phyloP scores from a whole-genome alignment of 2,329 filamentous ascomycete genomes.

The Mycosphaerella sp. region DNA sequence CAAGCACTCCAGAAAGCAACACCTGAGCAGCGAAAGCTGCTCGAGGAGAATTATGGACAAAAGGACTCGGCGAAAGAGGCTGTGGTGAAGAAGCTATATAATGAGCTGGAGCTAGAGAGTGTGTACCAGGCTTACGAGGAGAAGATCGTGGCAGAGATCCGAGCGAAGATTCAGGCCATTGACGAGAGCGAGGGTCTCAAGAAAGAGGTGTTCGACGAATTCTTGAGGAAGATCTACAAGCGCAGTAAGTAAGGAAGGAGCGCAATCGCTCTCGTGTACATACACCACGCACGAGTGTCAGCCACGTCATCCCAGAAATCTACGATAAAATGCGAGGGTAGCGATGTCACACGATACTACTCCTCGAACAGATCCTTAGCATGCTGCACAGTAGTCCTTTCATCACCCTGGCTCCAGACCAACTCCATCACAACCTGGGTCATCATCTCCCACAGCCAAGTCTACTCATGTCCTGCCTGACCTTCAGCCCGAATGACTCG shows the following conservation, averaged over 20 bases:
- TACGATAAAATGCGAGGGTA: too few relatives aligned
- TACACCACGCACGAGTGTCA: too few relatives aligned
- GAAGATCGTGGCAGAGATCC: constrained; percentile 71
- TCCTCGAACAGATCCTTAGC: too few relatives aligned
- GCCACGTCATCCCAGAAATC: too few relatives aligned
- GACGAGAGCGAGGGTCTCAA: constrained; percentile 86
- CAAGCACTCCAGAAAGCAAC: constrained; percentile 75
- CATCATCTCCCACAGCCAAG: too few relatives aligned
- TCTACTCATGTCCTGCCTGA: too few relatives aligned
- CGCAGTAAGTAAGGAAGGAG: constrained; percentile 66
- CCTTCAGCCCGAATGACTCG: too few relatives aligned
- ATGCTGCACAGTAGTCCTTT: too few relatives aligned
- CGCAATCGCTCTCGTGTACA: too few relatives aligned
- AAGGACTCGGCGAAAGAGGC: constrained; percentile 81
- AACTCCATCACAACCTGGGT: too few relatives aligned
- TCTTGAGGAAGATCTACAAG: constrained; percentile 97
- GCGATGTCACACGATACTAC: too few relatives aligned
- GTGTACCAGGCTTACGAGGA: constrained; percentile 88
- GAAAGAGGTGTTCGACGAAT: constrained; percentile 81
- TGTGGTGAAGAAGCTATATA: constrained; percentile 79
- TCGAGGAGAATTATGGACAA: constrained; percentile 89
- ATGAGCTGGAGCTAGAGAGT: constrained; percentile 76
- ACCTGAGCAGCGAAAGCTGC: constrained; percentile 76
- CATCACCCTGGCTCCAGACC: too few relatives aligned
- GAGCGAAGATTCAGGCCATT: constrained; percentile 64